Evolutionary conservation across 495 filamentous ascomycete genomes (phyloP), one percentile per base, ranked within the genome.

Genomic region (Podospora australis): DNA sequence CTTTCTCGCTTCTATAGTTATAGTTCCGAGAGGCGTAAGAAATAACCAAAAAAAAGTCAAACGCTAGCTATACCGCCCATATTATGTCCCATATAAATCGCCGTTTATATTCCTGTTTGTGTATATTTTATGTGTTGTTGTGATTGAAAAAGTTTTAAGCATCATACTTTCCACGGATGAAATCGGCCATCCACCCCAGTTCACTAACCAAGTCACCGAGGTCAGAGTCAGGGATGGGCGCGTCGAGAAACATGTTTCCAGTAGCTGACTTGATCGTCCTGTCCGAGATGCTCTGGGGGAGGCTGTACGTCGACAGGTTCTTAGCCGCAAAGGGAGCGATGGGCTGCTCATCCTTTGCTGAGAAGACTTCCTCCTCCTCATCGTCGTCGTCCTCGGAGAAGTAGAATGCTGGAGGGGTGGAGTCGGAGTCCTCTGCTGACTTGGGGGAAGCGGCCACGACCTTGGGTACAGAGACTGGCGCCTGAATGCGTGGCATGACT

Each of bases 171-270:
- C 36, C 55, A 16, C 58, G 54, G 45, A 72, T 69, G 21, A 65
- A 55, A 35, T 63, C 57, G n/a, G 63, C 68, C 65, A 74, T 69
- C 71, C 69, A 75, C 22, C 68, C 66, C 51, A 72, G 44, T 52
- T 74, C 71, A 35, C 35, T 67, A 13, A 72, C 60, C 16, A 75
- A 44, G 24, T 73, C 69, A 11, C 68, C 65, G 26, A 74, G 50
- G 14, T 69, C 67, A 2, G 65, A 52, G 36, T 69, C 64, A 6
- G 69, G 58, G 8, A 61, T 59, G 11, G 63, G 63, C 17, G 60
- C 64, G 29, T 49, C 46, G 13, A 67, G 58, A 42, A 69, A 50
- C 32, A 46, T 11, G 9, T n/a, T 7, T 14, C 8, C 9, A 28
- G n/a, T 21, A 26, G 10, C 22, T 3, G 10, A 17, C 20, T 13